phyloP scores from a whole-genome alignment of 179 eudicot species.

The Pouteria campechiana region DNA sequence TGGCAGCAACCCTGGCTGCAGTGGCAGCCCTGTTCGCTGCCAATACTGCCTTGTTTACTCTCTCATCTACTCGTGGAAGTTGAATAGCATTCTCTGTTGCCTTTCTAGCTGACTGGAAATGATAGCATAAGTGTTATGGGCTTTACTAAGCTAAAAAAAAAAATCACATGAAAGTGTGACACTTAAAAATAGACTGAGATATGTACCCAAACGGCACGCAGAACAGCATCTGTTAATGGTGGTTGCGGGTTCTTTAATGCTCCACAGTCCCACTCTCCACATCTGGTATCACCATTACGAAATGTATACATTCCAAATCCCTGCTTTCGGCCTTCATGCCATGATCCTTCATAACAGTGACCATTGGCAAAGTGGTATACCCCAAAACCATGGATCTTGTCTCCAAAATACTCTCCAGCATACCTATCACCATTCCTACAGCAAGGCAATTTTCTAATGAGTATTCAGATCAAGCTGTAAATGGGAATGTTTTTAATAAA shows the following conservation, averaged over 20 bases:
- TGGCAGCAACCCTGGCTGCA: conserved; percentile 86
- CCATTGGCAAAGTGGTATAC: conserved; percentile 81
- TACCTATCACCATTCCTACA: conserved; percentile 85
- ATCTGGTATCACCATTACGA: conserved; percentile 52
- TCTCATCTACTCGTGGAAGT: conserved; percentile 60
- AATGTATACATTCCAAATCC: conserved; percentile 81
- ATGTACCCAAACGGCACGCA: conserved; percentile 64
- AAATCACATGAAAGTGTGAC: not conserved
- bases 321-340: conserved; percentile 90
- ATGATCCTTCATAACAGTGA: conserved; percentile 80
- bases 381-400: conserved; percentile 78
- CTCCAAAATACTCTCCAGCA: conserved; percentile 89
- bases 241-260: conserved; percentile 40
- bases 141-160: no score
- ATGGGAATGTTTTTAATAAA: no score
- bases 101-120: conserved; percentile 65
- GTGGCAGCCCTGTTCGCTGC: conserved; percentile 89
- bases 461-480: no score
- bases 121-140: no score
- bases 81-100: conserved; percentile 65
- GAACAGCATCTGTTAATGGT: conserved; percentile 44
- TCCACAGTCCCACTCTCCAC: conserved; percentile 80
- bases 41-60: conserved; percentile 64
- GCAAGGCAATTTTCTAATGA: not conserved
- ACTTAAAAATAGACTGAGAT: not conserved